phyloP scores from a whole-genome alignment of 2,329 filamentous ascomycete genomes.

The Xylariaceae sp. region DNA sequence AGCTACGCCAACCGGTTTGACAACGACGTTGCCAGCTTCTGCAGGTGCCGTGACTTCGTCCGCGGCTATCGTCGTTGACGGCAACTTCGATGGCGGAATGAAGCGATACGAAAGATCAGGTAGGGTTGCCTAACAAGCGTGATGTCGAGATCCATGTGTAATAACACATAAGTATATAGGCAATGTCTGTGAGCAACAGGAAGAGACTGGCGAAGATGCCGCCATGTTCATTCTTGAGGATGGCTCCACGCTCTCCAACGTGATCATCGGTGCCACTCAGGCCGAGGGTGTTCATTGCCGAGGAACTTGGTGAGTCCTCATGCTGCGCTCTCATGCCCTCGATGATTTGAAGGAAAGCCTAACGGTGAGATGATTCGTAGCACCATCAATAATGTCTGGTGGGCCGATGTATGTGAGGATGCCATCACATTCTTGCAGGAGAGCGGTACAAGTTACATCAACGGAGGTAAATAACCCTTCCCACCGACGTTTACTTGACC shows the following conservation, averaged over 20 bases:
- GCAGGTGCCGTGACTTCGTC: constrained; percentile 11
- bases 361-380: background rate
- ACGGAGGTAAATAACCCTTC: constrained; percentile 30
- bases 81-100: constrained; percentile 24
- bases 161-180: constrained; percentile 3
- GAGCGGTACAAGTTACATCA: constrained; percentile 39
- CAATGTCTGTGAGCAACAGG: constrained; percentile 21
- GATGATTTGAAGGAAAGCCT: background rate
- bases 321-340: background rate
- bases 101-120: constrained; percentile 21
- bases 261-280: constrained; percentile 43
- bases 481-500: too few species aligned
- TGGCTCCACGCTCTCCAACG: constrained; percentile 42
- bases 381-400: constrained; percentile 28
- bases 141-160: background rate
- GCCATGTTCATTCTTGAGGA: constrained; percentile 29
- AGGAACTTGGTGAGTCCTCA: constrained; percentile 26
- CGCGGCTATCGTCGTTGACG: constrained; percentile 19
- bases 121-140: background rate
- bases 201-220: constrained; percentile 22
- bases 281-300: constrained; percentile 43
- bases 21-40: constrained; percentile 12
- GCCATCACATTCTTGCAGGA: constrained; percentile 35
- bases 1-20: constrained; percentile 11
- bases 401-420: constrained; percentile 38